Percentiles rank a stretch among this genome's conserved stretches.
These are phyloP conservation scores for Tympanopsis confertula DNA, from an alignment of 2,329 filamentous ascomycete genomes.

Conservation along the genomic window DNA sequence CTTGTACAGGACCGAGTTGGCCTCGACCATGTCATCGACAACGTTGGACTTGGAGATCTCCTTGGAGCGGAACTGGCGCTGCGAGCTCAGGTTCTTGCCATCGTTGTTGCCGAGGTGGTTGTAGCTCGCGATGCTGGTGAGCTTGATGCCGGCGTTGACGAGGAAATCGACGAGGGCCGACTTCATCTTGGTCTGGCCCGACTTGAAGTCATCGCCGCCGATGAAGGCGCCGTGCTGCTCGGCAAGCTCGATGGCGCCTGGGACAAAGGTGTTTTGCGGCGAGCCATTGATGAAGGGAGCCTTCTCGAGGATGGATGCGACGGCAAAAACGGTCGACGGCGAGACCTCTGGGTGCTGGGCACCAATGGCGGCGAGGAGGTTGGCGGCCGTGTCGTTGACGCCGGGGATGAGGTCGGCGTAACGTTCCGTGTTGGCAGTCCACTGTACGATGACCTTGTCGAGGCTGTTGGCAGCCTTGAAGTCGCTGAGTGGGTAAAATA, in stretches of 20 bases:
- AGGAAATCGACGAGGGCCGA: conserved; percentile 96
- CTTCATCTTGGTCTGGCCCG: conserved; percentile 99
- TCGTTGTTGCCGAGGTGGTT: conserved; percentile 99
- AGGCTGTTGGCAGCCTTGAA: conserved; percentile 80
- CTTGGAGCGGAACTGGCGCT: conserved; percentile 98
- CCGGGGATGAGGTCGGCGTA: conserved; percentile 79
- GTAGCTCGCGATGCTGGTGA: conserved; percentile 96
- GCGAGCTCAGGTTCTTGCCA: conserved; percentile 94
- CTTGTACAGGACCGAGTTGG: conserved; percentile 83
- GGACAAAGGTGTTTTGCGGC: conserved; percentile 97
- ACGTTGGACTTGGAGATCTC: conserved; percentile 99
- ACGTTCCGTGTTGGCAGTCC: conserved; percentile 98
- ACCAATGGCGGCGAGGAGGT: conserved; percentile 80
- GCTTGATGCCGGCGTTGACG: conserved; percentile 96
- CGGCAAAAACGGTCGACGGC: conserved; percentile 89
- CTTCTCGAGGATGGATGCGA: conserved; percentile 82
- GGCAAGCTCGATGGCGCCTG: conserved; percentile 79
- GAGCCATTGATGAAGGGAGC: conserved; percentile 98
- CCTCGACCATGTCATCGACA: conserved; percentile 98
- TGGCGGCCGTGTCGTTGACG: conserved; percentile 93
- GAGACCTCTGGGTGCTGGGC: conserved; percentile 80
- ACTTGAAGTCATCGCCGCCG: conserved; percentile 98
- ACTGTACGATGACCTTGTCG: conserved; percentile 93
- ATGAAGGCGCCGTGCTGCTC: conserved; percentile 82
- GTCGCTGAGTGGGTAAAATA: conserved; percentile 35